Evolutionary conservation across 768 basidiomycete genomes (phyloP), one percentile per base, ranked within the genome.

Genomic region (Daedaleopsis sinensis): DNA sequence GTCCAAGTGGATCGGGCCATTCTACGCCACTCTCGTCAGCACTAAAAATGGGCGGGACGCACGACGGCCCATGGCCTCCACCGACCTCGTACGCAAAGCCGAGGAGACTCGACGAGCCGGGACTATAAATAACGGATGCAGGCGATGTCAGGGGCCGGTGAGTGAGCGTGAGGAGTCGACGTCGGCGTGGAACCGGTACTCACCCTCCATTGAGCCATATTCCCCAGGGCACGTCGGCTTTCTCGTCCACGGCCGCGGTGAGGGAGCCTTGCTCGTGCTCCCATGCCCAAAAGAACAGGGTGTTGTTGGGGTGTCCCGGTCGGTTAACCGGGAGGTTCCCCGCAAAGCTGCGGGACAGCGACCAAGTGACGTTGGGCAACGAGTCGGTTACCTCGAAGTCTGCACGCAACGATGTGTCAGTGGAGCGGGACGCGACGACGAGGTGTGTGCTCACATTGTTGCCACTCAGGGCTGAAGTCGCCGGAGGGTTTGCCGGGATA

Each of bases 81-180:
- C 50, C 50, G 24, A 70, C 71, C 79, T 89, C 89, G 38, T 87
- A 82, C 51, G 88, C 74, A 52, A 88, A 72, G 6, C 89, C 89
- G 48, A 81, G 73, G 68, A 90, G 75, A 70, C 89, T 88, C 13
- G 90, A 90, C 6, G 87, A 82, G 19, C 90, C 90, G 3, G 89
- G 89, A 18, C 89, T 80, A 44, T 18, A 37, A 19, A 50, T 48
- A 37, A 62, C 8, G 38, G 23, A 49, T 24, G 23, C 47, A 21
- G 47, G 21, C 10, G 27, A 36, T 52, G 36, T 52, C 32, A 52
- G 36, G 36, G 23, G 42, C 52, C 39, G 37, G 19, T 9, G 36
- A n/a, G 7, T n/a, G 23, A 24, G 18, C 19, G n/a, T 52, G 18
- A 36, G 44, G 48, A 19, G 27, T 36, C 19, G 52, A 37, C 15